A percentile compares a stretch with the other conserved stretches of the same genome.
Evolutionary conservation across 1,139 yeast genomes (phyloP).

Genomic region (Hyphopichia wangnamkhiaoensis): DNA sequence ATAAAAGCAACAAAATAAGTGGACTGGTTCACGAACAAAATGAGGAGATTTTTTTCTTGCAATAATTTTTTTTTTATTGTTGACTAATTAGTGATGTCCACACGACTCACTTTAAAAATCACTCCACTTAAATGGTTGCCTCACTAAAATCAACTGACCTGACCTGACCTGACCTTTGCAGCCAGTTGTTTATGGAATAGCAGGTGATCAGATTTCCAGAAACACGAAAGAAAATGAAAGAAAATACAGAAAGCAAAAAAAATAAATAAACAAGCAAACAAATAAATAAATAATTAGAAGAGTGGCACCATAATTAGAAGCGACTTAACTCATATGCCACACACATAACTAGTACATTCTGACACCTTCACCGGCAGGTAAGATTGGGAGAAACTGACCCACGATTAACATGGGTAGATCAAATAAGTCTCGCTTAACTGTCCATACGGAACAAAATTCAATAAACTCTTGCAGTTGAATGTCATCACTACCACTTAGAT

Average conservation of each 20-base stretch:
- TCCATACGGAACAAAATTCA: conserved; percentile 62
- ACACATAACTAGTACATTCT: conserved; percentile 28
- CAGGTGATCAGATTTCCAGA: not conserved
- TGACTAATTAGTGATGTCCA: not conserved
- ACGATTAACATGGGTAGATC: conserved; percentile 72
- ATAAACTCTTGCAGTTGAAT: conserved; percentile 27
- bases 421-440: conserved; percentile 80
- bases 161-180: not conserved
- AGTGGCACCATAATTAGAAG: too few relatives aligned
- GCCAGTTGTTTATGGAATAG: not conserved
- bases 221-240: not conserved
- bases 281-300: too few relatives aligned
- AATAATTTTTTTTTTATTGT: not conserved
- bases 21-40: too few relatives aligned
- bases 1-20: too few relatives aligned
- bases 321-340: too few relatives aligned
- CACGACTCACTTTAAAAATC: conserved; percentile 1
- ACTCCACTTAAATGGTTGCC: conserved; percentile 2
- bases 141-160: not conserved
- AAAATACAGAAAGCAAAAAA: not conserved
- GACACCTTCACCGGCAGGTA: conserved; percentile 43
- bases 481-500: conserved; percentile 6
- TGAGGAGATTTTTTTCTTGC: conserved; percentile 4
- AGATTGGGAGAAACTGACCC: conserved; percentile 47
- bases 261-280: too few relatives aligned